These are phyloP conservation scores for Aspergillus sclerotiicarbonarius DNA, from an alignment of 495 filamentous ascomycete genomes.

Conservation along the genomic window DNA sequence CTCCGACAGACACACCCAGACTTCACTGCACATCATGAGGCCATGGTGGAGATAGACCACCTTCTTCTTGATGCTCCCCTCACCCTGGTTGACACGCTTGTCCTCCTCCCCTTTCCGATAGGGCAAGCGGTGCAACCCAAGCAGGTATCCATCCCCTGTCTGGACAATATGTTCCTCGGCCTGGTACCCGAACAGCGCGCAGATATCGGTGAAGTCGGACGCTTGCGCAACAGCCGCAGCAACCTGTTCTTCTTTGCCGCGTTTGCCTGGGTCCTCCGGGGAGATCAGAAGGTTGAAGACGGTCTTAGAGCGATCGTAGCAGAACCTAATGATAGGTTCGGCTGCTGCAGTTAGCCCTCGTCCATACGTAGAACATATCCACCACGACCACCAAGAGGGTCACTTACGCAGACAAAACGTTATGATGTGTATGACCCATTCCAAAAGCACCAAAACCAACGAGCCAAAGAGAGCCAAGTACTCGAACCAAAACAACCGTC, in stretches of 20 bases:
- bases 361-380: neutral
- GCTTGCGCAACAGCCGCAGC: constrained; percentile 60
- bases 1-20: constrained; percentile 93
- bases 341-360: constrained; percentile 51
- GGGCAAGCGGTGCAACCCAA: constrained; percentile 84
- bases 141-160: constrained; percentile 88
- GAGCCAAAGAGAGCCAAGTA: constrained; percentile 84
- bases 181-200: constrained; percentile 82
- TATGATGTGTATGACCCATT: constrained; percentile 78
- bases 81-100: constrained; percentile 64
- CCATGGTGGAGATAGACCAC: constrained; percentile 96
- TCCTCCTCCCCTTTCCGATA: constrained; percentile 79
- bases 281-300: constrained; percentile 78
- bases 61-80: constrained; percentile 70
- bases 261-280: constrained; percentile 61
- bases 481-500: constrained; percentile 75
- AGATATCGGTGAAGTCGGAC: constrained; percentile 89
- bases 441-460: constrained; percentile 74
- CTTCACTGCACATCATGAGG: constrained; percentile 97
- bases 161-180: constrained; percentile 96
- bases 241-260: constrained; percentile 44
- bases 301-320: constrained; percentile 75
- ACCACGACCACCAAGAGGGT: neutral
- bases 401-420: constrained; percentile 83
- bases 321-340: constrained; percentile 72